Evolutionary conservation across 2,329 filamentous ascomycete species (phyloP).

Genomic region (Fusarium graminum): DNA sequence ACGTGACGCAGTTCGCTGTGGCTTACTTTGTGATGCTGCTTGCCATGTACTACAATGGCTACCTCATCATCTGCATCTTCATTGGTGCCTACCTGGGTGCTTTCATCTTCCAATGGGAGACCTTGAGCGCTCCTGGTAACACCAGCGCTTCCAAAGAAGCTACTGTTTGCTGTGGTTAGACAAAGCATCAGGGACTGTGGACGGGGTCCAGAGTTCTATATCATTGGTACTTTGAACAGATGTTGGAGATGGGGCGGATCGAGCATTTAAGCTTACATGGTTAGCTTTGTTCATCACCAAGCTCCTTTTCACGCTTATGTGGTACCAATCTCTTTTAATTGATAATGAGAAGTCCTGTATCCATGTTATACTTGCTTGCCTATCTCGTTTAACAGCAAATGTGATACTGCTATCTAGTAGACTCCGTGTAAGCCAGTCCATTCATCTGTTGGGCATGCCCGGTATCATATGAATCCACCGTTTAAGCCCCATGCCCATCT

Average conservation of each 20-base stretch:
- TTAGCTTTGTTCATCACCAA: neutral
- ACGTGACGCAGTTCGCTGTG: constrained; percentile 78
- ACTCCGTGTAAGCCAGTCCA: neutral
- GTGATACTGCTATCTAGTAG: neutral
- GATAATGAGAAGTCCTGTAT: neutral
- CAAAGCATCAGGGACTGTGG: neutral
- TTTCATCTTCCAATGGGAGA: constrained; percentile 81
- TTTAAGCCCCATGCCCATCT: neutral
- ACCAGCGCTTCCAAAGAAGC: constrained; percentile 56
- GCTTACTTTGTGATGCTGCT: constrained; percentile 83
- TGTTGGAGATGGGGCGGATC: neutral
- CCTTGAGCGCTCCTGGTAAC: constrained; percentile 50
- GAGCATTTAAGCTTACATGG: too few relatives aligned
- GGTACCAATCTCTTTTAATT: neutral
- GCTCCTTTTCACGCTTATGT: neutral
- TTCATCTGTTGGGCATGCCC: neutral
- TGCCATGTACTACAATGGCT: constrained; percentile 71
- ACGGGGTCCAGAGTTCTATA: neutral
- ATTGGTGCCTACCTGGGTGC: constrained; percentile 80
- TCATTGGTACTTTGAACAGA: neutral
- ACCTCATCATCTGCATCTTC: constrained; percentile 85
- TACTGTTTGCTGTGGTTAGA: constrained; percentile 58
- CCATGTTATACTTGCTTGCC: neutral
- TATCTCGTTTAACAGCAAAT: neutral
- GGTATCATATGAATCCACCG: neutral